Evolutionary conservation across 352 stramenopile species (phyloP).

Genomic region (Pythium periplocum): DNA sequence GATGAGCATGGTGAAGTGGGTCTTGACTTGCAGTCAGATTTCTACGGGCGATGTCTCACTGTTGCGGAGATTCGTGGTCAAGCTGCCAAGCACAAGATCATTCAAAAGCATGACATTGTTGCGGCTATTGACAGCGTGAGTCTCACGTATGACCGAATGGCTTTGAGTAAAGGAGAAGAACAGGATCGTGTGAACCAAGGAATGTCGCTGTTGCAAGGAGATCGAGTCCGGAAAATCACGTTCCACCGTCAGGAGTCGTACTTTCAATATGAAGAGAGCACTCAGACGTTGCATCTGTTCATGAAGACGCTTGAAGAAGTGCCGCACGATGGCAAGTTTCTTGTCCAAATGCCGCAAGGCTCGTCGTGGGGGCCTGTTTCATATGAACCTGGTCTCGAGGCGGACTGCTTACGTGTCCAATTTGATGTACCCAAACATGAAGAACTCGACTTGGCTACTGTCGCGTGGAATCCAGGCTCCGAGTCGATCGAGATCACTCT

Average conservation of each 20-base stretch:
- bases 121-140: constrained; percentile 28
- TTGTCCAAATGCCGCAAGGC: constrained; percentile 23
- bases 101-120: constrained; percentile 53
- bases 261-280: constrained; percentile 30
- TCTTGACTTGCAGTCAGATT: constrained; percentile 43
- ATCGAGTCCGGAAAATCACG: constrained; percentile 26
- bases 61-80: constrained; percentile 28
- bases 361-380: constrained; percentile 21
- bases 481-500: constrained; percentile 28
- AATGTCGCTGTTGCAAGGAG: constrained; percentile 22
- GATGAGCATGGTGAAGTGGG: constrained; percentile 36
- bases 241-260: constrained; percentile 53
- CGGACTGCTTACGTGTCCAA: constrained; percentile 18
- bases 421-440: constrained; percentile 27
- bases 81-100: constrained; percentile 35
- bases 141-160: constrained; percentile 22
- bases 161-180: constrained; percentile 27
- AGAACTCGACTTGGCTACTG: constrained; percentile 25
- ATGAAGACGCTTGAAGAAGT: constrained; percentile 33
- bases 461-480: constrained; percentile 20
- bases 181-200: constrained; percentile 18
- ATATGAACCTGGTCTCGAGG: constrained; percentile 5
- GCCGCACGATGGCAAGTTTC: constrained; percentile 22
- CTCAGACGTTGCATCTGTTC: constrained; percentile 24
- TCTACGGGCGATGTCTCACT: constrained; percentile 47